A percentile compares a stretch with the other conserved stretches of the same genome.
phyloP scores from a whole-genome alignment of 805 yeast species.

The Starmerella ratchasimensis region DNA sequence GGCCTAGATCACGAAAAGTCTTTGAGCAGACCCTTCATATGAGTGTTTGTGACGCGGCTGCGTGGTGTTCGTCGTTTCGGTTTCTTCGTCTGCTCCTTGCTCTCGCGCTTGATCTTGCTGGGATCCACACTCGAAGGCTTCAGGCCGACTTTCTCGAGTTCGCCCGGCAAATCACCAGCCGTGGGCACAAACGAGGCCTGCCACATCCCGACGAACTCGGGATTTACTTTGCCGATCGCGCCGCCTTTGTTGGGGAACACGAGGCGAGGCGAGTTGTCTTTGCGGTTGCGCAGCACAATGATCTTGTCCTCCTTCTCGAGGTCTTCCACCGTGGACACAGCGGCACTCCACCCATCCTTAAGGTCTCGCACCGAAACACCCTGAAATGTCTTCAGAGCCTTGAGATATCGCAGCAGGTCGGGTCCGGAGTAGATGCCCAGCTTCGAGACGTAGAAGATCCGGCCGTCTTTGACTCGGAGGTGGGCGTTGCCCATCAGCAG shows the following conservation, averaged over 20 bases:
- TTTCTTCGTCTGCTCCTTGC: conserved; percentile 47
- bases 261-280: conserved; percentile 82
- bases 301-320: conserved; percentile 66
- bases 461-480: conserved; percentile 51
- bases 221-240: conserved; percentile 55
- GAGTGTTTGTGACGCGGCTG: conserved; percentile 90
- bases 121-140: conserved; percentile 98
- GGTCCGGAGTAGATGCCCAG: conserved; percentile 75
- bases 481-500: conserved; percentile 64
- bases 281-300: conserved; percentile 75
- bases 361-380: conserved; percentile 72
- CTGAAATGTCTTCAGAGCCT: conserved; percentile 72
- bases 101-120: conserved; percentile 58
- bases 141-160: conserved; percentile 67
- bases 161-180: conserved; percentile 64
- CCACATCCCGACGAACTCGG: conserved; percentile 78
- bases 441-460: conserved; percentile 76
- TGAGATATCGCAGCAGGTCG: conserved; percentile 58
- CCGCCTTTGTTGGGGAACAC: conserved; percentile 86
- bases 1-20: conserved; percentile 46
- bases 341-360: conserved; percentile 90
- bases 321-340: conserved; percentile 61
- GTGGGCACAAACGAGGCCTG: conserved; percentile 63
- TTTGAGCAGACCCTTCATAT: conserved; percentile 87
- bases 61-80: conserved; percentile 78